Base-by-base conservation (phyloP, 768 basidiomycete genomes). In the Psilocybe azurescens region DNA sequence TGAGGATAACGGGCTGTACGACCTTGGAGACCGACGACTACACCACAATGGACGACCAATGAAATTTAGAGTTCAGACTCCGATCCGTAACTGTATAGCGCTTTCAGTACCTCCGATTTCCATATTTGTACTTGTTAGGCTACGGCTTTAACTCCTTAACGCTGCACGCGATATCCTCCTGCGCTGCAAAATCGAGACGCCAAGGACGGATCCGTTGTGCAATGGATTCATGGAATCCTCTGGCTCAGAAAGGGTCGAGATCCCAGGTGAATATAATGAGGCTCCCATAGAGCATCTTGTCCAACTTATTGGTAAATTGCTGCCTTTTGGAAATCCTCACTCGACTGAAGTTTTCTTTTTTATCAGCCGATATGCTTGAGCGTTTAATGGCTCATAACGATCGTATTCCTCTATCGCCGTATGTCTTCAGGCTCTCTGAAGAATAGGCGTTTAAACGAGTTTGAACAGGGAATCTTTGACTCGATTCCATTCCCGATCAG, bases 351-450 rank as follows among this genome's bases (percentile, higher is more conserved):
- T 53, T 50, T 54, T 41, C 48, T 52, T 50, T 65, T 30, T 74
- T 16, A n/a, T 14, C 41, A 96, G 95, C 94, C 70, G 93, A 96
- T 77, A 99, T 99, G 96, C 87, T 99, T 69, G 88, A 95, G 72
- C 91, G 95, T 65, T 81, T 99, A 70, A 95, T 97, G 78, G 81
- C 85, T 58, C 94, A 97, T 85, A 99, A 99, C 82, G 97, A 99
- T 81, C 88, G 86, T 73, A 95, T 99, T 75, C 91, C 94, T 60
- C 82, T 99, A 65, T 88, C 89, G 41, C 90, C 94, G 87, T 94
- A 81, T 69, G 86, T 81, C 60, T 51, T 65, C 48, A 47, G 65
- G 50, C 61, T 60, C 64, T 41, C 33, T 36, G 16, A 36, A 56
- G 1, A 20, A 20, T n/a, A 14, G 3, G n/a, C 48, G 7, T 44